phyloP scores from a whole-genome alignment of 176 grass and related monocot genomes.

The Oryza glaberrima region DNA sequence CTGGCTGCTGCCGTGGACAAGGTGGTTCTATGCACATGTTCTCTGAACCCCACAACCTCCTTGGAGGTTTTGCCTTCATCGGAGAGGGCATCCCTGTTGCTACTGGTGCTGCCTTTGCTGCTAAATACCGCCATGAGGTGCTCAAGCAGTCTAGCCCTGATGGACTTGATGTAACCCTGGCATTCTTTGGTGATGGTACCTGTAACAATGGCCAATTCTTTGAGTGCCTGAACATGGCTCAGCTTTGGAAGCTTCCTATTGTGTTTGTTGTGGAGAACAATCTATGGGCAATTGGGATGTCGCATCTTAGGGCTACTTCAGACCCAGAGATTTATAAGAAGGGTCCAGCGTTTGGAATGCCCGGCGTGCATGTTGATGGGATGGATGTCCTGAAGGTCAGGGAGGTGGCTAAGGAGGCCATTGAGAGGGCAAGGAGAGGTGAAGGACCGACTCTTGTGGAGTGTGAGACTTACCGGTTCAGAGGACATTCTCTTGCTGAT shows the following conservation, averaged over 20 bases:
- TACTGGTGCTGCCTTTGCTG: slow-evolving; percentile 89
- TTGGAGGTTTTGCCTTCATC: slow-evolving; percentile 93
- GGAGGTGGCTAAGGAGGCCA: slow-evolving; percentile 88
- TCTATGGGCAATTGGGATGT: slow-evolving; percentile 94
- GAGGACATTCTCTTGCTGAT: slow-evolving; percentile 88
- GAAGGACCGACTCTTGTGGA: slow-evolving; percentile 94
- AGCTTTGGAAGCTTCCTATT: slow-evolving; percentile 96
- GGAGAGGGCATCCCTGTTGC: slow-evolving; percentile 95
- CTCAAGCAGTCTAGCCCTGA: slow-evolving; percentile 84
- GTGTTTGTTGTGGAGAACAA: slow-evolving; percentile 99
- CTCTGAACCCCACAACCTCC: slow-evolving; percentile 79
- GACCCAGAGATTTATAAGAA: slow-evolving; percentile 97
- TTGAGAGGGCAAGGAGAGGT: slow-evolving; percentile 90
- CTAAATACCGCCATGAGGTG: slow-evolving; percentile 94
- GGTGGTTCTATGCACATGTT: slow-evolving; percentile 99
- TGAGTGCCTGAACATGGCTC: slow-evolving; percentile 99
- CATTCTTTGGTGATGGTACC: slow-evolving; percentile 96
- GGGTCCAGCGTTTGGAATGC: slow-evolving; percentile 93
- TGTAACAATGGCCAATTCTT: slow-evolving; percentile 98
- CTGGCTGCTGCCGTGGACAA: slow-evolving; percentile 90
- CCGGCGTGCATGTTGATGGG: slow-evolving; percentile 84
- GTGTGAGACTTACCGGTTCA: slow-evolving; percentile 88
- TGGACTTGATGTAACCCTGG: slow-evolving; percentile 83
- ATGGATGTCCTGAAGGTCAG: slow-evolving; percentile 98
- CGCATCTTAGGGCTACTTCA: slow-evolving; percentile 74